Evolutionary conservation across 441 rosid species (phyloP).

Genomic region (Populus hybrid): DNA sequence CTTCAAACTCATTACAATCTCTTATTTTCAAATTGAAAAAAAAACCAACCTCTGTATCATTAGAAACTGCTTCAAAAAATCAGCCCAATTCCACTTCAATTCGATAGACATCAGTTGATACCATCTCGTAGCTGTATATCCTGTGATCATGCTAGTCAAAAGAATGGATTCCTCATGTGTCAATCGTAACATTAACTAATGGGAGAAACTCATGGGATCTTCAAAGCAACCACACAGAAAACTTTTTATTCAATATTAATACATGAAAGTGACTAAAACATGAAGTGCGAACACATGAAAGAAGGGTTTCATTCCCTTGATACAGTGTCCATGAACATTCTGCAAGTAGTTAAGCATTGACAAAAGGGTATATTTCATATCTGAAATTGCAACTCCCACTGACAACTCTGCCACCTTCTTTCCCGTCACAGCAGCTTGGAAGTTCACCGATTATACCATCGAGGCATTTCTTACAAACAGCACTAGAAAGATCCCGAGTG

Average conservation of each 20-base stretch:
- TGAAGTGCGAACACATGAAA: neutral
- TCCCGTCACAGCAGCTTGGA: constrained; percentile 48
- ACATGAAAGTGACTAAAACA: neutral
- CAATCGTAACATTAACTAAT: neutral
- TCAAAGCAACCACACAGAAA: neutral
- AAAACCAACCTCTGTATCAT: too few relatives aligned
- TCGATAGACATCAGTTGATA: neutral
- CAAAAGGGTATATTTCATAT: constrained; percentile 52
- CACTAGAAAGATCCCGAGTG: constrained; percentile 33
- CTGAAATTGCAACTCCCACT: constrained; percentile 49
- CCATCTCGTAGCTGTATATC: neutral
- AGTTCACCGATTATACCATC: constrained; percentile 36
- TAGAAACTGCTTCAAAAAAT: too few relatives aligned
- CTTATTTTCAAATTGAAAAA: too few relatives aligned
- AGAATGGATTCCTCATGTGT: neutral
- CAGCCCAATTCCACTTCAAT: too few relatives aligned
- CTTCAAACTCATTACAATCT: too few relatives aligned
- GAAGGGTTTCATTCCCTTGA: neutral
- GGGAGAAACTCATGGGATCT: neutral
- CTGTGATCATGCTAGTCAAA: neutral
- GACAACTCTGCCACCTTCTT: constrained; percentile 51
- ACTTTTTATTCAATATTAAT: neutral
- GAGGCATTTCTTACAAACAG: constrained; percentile 42
- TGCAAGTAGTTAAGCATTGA: constrained; percentile 10
- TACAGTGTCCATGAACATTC: neutral